Percentiles rank a stretch among this genome's conserved stretches.
phyloP scores from a whole-genome alignment of 2,329 filamentous ascomycete genomes.

The Talaromyces verruculosus region DNA sequence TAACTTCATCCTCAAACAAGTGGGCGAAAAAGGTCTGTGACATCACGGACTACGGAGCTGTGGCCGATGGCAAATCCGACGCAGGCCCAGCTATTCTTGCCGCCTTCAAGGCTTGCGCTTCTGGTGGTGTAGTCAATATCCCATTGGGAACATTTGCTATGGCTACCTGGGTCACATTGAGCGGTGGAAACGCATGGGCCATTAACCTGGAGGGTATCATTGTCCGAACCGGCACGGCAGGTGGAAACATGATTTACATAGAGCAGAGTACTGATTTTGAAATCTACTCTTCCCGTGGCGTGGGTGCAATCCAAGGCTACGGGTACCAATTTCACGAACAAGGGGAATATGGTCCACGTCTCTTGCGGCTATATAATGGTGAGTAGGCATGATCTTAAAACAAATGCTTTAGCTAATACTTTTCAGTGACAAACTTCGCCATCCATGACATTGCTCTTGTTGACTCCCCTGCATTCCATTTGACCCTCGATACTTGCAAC shows the following conservation, averaged over 20 bases:
- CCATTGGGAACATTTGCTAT: constrained; percentile 51
- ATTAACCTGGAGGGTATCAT: constrained; percentile 49
- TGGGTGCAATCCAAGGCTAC: constrained; percentile 48
- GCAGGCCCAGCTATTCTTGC: constrained; percentile 19
- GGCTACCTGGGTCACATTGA: constrained; percentile 49
- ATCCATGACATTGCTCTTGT: constrained; percentile 52
- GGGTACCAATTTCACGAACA: constrained; percentile 50
- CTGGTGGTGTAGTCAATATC: constrained; percentile 52
- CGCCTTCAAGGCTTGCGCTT: constrained; percentile 39
- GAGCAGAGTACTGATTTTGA: constrained; percentile 44
- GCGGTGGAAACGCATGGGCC: constrained; percentile 47
- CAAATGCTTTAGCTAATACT: neutral
- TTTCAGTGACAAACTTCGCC: constrained; percentile 44
- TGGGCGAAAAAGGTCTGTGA: constrained; percentile 41
- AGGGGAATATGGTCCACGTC: constrained; percentile 45
- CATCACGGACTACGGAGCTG: constrained; percentile 53
- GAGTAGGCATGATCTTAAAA: neutral
- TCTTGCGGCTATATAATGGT: constrained; percentile 47
- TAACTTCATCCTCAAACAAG: constrained; percentile 19
- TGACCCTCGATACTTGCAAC: constrained; percentile 49
- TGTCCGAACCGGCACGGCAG: constrained; percentile 13
- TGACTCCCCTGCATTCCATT: constrained; percentile 52
- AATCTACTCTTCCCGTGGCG: constrained; percentile 50
- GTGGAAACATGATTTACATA: constrained; percentile 20
- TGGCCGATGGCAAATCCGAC: constrained; percentile 51